Evolutionary conservation across 768 basidiomycete species (phyloP).

Genomic region (Chlorophyllum brunneum): DNA sequence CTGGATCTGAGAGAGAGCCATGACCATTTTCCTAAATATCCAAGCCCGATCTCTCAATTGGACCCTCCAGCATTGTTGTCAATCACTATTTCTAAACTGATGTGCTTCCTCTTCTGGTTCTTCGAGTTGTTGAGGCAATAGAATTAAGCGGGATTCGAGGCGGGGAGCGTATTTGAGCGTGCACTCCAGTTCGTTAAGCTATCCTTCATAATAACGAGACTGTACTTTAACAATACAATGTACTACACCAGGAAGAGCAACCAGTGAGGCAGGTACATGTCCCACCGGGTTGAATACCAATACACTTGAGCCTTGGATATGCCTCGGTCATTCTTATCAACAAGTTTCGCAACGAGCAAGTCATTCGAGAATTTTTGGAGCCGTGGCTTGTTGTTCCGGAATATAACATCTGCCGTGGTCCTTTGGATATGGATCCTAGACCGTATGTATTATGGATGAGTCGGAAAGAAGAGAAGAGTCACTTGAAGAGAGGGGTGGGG

Average conservation of each 20-base stretch:
- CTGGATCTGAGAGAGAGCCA: slow-evolving; percentile 40
- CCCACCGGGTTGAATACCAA: too few relatives aligned
- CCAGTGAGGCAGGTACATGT: too few relatives aligned
- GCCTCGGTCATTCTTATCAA: slow-evolving; percentile 63
- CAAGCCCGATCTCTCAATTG: slow-evolving; percentile 61
- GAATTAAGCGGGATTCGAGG: slow-evolving; percentile 58
- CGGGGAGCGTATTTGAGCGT: too few relatives aligned
- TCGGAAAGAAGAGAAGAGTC: slow-evolving; percentile 31
- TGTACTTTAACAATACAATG: too few relatives aligned
- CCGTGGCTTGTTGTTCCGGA: slow-evolving; percentile 47
- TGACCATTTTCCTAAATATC: slow-evolving; percentile 33
- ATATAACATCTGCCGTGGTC: slow-evolving; percentile 44
- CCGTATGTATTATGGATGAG: slow-evolving; percentile 69
- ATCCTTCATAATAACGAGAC: too few relatives aligned
- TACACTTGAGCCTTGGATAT: too few relatives aligned
- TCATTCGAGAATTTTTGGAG: slow-evolving; percentile 65
- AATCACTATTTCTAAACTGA: slow-evolving; percentile 36
- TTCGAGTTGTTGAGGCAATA: slow-evolving; percentile 62
- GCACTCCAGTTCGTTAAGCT: too few relatives aligned
- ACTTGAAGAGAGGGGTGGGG: too few relatives aligned
- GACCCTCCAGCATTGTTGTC: slow-evolving; percentile 34
- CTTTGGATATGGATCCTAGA: slow-evolving; percentile 45
- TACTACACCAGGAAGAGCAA: slow-evolving; percentile 43
- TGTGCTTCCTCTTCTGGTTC: slow-evolving; percentile 57
- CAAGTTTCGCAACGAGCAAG: slow-evolving; percentile 75